These are phyloP conservation scores for Malus orientalis DNA, from an alignment of 306 rosid genomes.

Conservation along the genomic window DNA sequence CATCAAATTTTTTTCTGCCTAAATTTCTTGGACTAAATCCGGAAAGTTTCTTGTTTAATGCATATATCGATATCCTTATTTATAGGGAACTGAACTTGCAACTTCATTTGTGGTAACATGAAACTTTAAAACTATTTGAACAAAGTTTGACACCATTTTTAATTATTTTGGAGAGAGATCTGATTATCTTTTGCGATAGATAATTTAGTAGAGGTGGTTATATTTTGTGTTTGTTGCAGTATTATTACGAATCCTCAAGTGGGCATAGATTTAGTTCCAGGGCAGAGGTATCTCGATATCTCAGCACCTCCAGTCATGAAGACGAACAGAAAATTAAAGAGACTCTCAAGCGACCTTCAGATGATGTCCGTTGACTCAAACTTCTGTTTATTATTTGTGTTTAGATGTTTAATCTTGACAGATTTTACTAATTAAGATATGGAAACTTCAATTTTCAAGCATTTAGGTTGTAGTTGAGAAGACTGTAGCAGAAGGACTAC, in stretches of 20 bases:
- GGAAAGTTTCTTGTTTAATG: no score
- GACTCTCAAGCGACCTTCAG: slow-evolving; percentile 20
- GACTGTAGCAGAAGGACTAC: slow-evolving; percentile 44
- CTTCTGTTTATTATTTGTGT: slow-evolving; percentile 15
- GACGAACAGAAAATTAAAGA: slow-evolving; percentile 22
- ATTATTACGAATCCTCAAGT: slow-evolving; percentile 42
- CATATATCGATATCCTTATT: neutral
- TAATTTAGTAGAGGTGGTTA: slow-evolving; percentile 14
- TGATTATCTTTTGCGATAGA: neutral
- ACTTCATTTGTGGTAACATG: neutral
- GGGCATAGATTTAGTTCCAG: slow-evolving; percentile 52
- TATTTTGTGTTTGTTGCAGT: slow-evolving; percentile 44
- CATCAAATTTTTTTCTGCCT: no score
- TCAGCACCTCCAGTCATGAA: slow-evolving; percentile 16
- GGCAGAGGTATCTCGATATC: slow-evolving; percentile 50
- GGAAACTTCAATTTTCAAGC: slow-evolving; percentile 43
- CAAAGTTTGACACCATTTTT: neutral
- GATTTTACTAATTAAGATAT: slow-evolving; percentile 24
- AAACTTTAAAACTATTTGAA: no score
- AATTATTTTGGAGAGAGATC: neutral
- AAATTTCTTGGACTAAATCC: no score
- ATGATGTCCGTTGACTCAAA: slow-evolving; percentile 46
- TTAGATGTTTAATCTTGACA: neutral
- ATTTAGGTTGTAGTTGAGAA: slow-evolving; percentile 59
- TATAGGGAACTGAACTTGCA: neutral